Base-by-base conservation (phyloP, 495 filamentous ascomycete species). In the Xylaria curta region DNA sequence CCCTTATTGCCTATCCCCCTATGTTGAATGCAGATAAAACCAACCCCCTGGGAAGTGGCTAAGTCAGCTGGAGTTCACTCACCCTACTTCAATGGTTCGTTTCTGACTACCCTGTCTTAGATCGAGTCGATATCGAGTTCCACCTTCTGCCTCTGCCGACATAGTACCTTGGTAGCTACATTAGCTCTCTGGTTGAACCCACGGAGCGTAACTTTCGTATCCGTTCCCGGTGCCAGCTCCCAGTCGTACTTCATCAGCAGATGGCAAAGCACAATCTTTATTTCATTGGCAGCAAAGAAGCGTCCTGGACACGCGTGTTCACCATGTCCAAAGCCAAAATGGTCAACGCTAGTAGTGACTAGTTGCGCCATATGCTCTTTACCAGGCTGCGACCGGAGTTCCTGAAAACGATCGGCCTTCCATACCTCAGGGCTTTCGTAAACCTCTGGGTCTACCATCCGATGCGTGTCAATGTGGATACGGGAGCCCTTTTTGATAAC, bases 371-470 rank as follows among this genome's bases (percentile, higher is more conserved):
- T 42, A 44, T 84, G 75, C 68, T 86, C 83, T 31, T 82, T 79
- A 40, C 83, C 85, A 0, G 78, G 71, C 24, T 71, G 69, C 36
- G 76, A 74, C 17, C 82, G 75, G 76, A 84, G 78, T 4, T 80
- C 79, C 60, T 81, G 75, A 71, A 87, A 89, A 13, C 86, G 84
- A 47, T 80, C 80, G 17, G 79, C 81, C 72, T 89, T 84, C 78
- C 81, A 89, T 21, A 72, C 73, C 13, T 79, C 74, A 4, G 86
- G 78, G 42, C 82, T 74, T 9, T 79, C 76, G 73, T 88, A 87
- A 61, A 86, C 68, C 2, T 70, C 26, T 21, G 83, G 78, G 71
- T 89, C 83, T 66, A 64, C 72, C 75, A 81, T 80, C 15, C 65
- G 65, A 10, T 61, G 67, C 9, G 71, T 60, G 10, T 83, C 83